Evolutionary conservation across 2,329 filamentous ascomycete species (phyloP).

Genomic region (Fusarium sulawesiense): DNA sequence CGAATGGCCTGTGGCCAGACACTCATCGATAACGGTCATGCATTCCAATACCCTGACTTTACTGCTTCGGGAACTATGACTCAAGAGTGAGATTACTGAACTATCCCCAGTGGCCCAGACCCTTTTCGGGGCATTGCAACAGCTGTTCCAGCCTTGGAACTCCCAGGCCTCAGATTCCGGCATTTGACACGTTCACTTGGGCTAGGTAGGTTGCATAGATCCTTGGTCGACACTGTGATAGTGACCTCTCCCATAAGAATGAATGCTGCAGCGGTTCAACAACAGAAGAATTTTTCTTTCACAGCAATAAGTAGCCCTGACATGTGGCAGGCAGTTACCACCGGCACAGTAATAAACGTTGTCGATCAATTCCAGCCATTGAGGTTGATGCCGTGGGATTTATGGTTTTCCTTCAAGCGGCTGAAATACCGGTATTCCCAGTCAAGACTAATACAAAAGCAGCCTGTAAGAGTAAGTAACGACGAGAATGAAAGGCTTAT

Average conservation of each 20-base stretch:
- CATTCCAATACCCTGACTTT: neutral
- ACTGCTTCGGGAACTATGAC: neutral
- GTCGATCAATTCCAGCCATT: neutral
- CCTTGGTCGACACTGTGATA: neutral
- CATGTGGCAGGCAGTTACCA: neutral
- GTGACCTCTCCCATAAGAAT: neutral
- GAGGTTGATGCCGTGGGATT: too few species aligned
- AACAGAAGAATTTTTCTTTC: neutral
- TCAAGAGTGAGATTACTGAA: neutral
- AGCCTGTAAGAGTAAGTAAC: accelerated
- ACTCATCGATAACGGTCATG: neutral
- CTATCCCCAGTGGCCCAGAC: too few species aligned
- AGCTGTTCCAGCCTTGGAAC: neutral
- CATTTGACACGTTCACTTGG: neutral
- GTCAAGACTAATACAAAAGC: neutral
- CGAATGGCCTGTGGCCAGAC: neutral
- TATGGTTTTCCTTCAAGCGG: neutral
- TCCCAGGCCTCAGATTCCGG: neutral
- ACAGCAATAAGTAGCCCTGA: neutral
- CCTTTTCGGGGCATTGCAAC: neutral
- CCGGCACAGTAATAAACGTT: accelerated
- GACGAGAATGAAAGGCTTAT: neutral
- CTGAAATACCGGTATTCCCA: neutral
- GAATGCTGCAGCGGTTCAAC: accelerated
- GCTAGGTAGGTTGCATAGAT: too few species aligned